Evolutionary conservation across 2,329 filamentous ascomycete species (phyloP), one percentile per base, ranked within the genome.

Genomic region (Aureobasidium sp.): DNA sequence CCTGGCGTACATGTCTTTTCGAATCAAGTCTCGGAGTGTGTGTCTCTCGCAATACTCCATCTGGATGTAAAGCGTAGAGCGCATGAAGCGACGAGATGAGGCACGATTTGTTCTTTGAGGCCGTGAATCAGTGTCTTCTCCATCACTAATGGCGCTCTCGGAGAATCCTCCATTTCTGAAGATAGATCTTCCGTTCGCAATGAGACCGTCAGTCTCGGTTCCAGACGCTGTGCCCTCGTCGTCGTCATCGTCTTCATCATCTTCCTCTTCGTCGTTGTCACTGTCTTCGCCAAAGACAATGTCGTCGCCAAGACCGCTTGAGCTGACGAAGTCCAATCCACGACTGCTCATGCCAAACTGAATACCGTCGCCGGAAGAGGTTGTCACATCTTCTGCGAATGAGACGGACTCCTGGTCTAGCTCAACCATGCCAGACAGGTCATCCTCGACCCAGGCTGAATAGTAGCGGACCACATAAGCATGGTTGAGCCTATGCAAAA

Each of bases 41-140:
- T 89, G 85, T 71, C 93, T 94, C 72, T 97, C 93, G 70, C 94
- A 99, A 67, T 97, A 96, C 72, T 99, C 94, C 94, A 99, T 99
- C 64, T 96, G 94, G 61, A 99, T 97, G 72, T 97, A 99, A 45
- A 99, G 81, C 7, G 92, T 87, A 0, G 88, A 92, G 58, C 83
- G 84, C 63, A 83, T 82, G 4, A 83, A 76, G 47, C 82, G 79
- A 61, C 64, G 66, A 25, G 77, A 76, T 15, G 44, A 59, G 32
- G 60, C 76, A 74, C 15, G 79, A 80, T 58, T 76, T 77, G 21
- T 79, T 80, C 57, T 75, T 74, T 49, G 74, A 72, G 11, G 49
- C 6, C 45, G 30, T 7, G 64, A 61, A 6, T 59, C 55, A 9
- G 59, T 53, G n/a, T 58, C 59, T 13, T 48, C 42, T 1, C 48